Evolutionary conservation across 805 yeast genomes (phyloP).

Genomic region (Teunomyces cretensis): DNA sequence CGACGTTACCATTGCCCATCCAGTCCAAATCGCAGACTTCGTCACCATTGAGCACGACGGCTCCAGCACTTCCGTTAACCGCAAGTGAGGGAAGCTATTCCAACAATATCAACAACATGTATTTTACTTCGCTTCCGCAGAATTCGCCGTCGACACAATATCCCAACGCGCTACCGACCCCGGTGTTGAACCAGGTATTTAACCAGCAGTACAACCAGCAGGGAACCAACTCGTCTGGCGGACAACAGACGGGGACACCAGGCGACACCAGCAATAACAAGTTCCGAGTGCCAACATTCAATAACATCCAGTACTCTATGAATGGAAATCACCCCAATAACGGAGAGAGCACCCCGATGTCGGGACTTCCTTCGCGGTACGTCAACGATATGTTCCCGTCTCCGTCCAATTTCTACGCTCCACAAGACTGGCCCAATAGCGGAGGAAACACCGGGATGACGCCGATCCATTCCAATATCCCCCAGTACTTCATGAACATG

Average conservation of each 20-base stretch:
- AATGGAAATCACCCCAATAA: conserved; percentile 12
- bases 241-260: neutral
- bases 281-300: conserved; percentile 6
- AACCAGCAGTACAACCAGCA: conserved; percentile 13
- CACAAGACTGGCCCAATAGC: conserved; percentile 43
- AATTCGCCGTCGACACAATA: conserved; percentile 22
- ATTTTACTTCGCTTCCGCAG: conserved; percentile 26
- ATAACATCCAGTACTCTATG: conserved; percentile 7
- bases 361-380: conserved; percentile 69
- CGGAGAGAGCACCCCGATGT: conserved; percentile 70
- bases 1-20: conserved; percentile 36
- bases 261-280: neutral
- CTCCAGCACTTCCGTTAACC: conserved; percentile 34
- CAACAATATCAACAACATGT: conserved; percentile 11
- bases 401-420: conserved; percentile 72
- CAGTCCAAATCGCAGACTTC: conserved; percentile 39
- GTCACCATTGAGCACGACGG: conserved; percentile 40
- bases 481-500: conserved; percentile 39
- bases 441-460: conserved; percentile 35
- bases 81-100: conserved; percentile 1
- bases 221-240: neutral
- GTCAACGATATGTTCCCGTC: conserved; percentile 75
- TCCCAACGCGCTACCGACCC: conserved; percentile 29
- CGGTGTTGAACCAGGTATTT: conserved; percentile 33
- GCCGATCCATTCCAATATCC: conserved; percentile 29